Percentiles rank a stretch among this genome's conserved stretches.
Conservation (phyloP, 768 basidiomycete genomes). For the Termitomyces sp. region DNA sequence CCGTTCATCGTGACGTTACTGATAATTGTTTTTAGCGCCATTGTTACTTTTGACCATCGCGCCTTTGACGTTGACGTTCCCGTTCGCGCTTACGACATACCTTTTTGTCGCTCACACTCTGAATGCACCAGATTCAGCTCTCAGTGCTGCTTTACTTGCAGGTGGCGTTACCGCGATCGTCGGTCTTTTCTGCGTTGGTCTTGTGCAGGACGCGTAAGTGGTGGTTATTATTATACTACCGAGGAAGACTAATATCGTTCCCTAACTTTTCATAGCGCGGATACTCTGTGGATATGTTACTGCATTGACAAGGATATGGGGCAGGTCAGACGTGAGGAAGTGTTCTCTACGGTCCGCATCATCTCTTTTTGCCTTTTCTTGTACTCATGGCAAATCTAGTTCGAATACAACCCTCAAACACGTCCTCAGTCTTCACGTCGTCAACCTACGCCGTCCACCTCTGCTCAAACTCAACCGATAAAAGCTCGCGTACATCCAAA, state of each 20-base stretch:
- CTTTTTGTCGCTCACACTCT: slow-evolving; percentile 86
- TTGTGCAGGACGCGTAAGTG: slow-evolving; percentile 65
- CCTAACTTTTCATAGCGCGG: slow-evolving; percentile 28
- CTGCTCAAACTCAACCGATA: slow-evolving; percentile 6
- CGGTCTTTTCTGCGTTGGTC: slow-evolving; percentile 77
- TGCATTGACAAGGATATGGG: slow-evolving; percentile 46
- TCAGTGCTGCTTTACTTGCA: slow-evolving; percentile 72
- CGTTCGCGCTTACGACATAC: slow-evolving; percentile 80
- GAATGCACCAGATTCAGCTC: slow-evolving; percentile 63
- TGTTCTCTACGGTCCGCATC: slow-evolving; percentile 34
- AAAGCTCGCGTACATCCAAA: slow-evolving; percentile 1
- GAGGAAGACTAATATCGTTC: neutral
- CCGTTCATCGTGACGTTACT: neutral
- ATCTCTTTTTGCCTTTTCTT: neutral
- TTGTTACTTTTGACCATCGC: slow-evolving; percentile 74
- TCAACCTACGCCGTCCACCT: slow-evolving; percentile 3
- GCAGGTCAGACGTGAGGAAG: slow-evolving; percentile 36
- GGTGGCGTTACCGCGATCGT: slow-evolving; percentile 80
- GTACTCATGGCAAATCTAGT: slow-evolving; percentile 17
- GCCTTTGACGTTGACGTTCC: slow-evolving; percentile 76
- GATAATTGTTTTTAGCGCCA: slow-evolving; percentile 36
- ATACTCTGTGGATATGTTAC: slow-evolving; percentile 45
- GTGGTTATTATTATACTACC: neutral
- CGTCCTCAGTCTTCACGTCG: slow-evolving; percentile 9
- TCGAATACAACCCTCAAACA: slow-evolving; percentile 27